Evolutionary conservation across 768 basidiomycete species (phyloP).

Genomic region (Rhizopogon salebrosus): DNA sequence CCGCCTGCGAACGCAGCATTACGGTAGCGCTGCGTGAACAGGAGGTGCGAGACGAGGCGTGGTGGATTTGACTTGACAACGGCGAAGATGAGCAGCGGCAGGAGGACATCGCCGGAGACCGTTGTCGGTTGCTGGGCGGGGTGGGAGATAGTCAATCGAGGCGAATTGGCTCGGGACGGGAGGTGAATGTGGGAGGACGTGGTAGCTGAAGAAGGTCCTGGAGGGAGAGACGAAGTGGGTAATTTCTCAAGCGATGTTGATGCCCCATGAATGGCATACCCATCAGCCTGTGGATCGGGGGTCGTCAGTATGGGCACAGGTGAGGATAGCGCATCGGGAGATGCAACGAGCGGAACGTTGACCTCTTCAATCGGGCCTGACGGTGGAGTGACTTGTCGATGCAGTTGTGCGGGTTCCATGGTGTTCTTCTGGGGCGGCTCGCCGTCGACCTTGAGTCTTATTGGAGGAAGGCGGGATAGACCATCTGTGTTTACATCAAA

Average conservation of each 20-base stretch:
- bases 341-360: neutral
- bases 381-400: neutral
- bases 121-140: constrained; percentile 35
- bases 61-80: constrained; percentile 91
- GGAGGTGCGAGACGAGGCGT: constrained; percentile 57
- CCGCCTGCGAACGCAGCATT: constrained; percentile 44
- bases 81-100: constrained; percentile 90
- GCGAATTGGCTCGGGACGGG: constrained; percentile 5
- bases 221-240: constrained; percentile 2
- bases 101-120: constrained; percentile 82
- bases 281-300: neutral
- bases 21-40: constrained; percentile 29
- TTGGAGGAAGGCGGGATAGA: constrained; percentile 64
- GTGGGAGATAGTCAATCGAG: constrained; percentile 8
- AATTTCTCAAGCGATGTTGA: constrained; percentile 6
- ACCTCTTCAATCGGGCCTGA: neutral
- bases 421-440: constrained; percentile 15
- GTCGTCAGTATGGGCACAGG: constrained; percentile 1
- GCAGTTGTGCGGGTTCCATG: constrained; percentile 13
- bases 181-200: neutral
- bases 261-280: neutral
- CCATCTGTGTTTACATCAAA: constrained; percentile 46
- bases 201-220: neutral
- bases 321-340: constrained; percentile 2
- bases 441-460: constrained; percentile 66